Evolutionary conservation across 2,329 filamentous ascomycete species (phyloP).

Genomic region (Exophiala lecanii-corni): DNA sequence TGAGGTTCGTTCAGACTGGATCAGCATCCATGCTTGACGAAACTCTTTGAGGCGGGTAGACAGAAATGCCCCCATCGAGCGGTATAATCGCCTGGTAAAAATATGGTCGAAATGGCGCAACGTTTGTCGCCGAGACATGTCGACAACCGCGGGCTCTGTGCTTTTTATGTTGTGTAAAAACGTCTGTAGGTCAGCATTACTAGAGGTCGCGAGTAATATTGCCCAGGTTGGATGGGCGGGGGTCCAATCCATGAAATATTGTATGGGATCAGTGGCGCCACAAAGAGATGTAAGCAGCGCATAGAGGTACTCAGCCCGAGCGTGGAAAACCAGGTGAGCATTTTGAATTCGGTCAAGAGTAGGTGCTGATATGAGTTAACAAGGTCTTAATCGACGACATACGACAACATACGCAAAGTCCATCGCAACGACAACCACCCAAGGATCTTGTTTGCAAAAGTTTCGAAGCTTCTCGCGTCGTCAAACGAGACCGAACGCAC

Average conservation of each 20-base stretch:
- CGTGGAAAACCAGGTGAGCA: conserved; percentile 59
- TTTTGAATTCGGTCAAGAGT: conserved; percentile 61
- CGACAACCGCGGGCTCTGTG: background rate
- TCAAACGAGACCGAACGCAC: conserved; percentile 57
- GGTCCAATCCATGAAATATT: conserved; percentile 13
- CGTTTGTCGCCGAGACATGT: background rate
- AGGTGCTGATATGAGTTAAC: conserved; percentile 39
- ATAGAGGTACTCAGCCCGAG: conserved; percentile 63
- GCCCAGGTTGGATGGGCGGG: conserved; percentile 12
- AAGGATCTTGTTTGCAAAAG: conserved; percentile 66
- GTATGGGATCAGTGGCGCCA: conserved; percentile 30
- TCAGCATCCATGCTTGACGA: conserved; percentile 40
- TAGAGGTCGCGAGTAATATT: conserved; percentile 5
- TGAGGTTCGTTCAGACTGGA: conserved; percentile 39
- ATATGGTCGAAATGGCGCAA: conserved; percentile 12
- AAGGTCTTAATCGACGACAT: too few species aligned
- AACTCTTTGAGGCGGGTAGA: conserved; percentile 43
- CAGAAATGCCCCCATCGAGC: conserved; percentile 42
- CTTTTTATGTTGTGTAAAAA: conserved; percentile 11
- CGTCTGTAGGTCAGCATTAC: conserved; percentile 8
- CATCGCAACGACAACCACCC: conserved; percentile 79
- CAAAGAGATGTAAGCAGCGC: conserved; percentile 69
- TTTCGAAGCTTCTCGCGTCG: conserved; percentile 64
- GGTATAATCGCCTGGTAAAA: conserved; percentile 27
- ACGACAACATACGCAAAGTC: conserved; percentile 75